These are phyloP conservation scores for Yamadazyma insecticola DNA, from an alignment of 805 yeast species.

Conservation along the genomic window DNA sequence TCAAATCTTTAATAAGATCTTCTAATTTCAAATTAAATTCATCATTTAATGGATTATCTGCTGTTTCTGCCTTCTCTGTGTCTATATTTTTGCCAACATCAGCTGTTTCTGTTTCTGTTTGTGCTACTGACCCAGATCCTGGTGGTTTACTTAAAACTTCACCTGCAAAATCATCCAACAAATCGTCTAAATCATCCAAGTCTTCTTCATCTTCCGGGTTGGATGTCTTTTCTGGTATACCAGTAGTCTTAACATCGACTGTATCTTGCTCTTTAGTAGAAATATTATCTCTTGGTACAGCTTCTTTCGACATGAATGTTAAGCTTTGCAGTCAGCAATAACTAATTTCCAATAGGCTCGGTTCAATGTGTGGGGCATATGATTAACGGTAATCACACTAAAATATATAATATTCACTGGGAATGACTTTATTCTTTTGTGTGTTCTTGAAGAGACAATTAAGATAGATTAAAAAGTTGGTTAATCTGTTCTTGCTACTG, in stretches of 20 bases:
- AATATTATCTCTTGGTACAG: too few species aligned
- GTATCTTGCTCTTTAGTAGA: too few species aligned
- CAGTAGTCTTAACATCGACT: not conserved
- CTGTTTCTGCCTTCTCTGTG: conserved; percentile 23
- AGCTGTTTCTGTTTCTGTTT: conserved; percentile 13
- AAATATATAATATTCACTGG: too few species aligned
- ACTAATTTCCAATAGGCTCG: too few species aligned
- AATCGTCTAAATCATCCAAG: conserved; percentile 73
- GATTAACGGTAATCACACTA: not conserved
- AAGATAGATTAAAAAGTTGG: too few species aligned
- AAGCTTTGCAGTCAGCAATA: too few species aligned
- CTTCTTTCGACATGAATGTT: too few species aligned
- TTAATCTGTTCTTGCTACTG: too few species aligned
- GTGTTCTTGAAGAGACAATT: too few species aligned
- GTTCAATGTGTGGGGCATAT: conserved; percentile 3
- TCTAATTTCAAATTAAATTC: conserved; percentile 31
- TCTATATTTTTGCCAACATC: conserved; percentile 26
- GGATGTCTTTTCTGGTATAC: conserved; percentile 2
- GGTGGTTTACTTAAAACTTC: conserved; percentile 62
- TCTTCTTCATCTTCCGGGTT: conserved; percentile 37
- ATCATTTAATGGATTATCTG: conserved; percentile 20
- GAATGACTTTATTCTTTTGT: too few species aligned
- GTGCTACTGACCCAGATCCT: conserved; percentile 32
- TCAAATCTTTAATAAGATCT: conserved; percentile 44
- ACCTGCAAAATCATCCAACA: conserved; percentile 80